Evolutionary conservation across 2,329 filamentous ascomycete genomes (phyloP).

Genomic region (Niveomyces coronatus): DNA sequence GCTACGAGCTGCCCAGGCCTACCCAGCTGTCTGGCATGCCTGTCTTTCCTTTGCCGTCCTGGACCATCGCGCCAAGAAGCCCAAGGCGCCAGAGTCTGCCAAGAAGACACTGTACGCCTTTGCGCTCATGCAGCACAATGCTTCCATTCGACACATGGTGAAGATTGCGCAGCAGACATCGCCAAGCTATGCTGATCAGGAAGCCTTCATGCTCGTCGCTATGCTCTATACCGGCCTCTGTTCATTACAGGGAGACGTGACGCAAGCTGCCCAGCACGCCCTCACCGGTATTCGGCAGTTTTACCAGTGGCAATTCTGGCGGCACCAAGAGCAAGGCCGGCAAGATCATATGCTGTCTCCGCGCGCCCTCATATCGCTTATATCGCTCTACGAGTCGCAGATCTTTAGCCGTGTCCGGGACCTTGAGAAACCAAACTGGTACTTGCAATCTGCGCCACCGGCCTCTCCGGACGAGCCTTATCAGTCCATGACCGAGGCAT

Average conservation of each 20-base stretch:
- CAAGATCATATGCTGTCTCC: conserved; percentile 3
- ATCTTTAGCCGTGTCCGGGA: conserved; percentile 2
- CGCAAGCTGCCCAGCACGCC: conserved; percentile 1
- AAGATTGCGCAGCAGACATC: neutral
- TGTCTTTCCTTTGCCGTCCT: conserved; percentile 6
- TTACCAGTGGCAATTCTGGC: conserved; percentile 6
- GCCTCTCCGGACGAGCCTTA: neutral
- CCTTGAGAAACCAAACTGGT: conserved; percentile 5
- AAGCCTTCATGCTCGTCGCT: conserved; percentile 5
- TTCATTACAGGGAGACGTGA: conserved; percentile 1
- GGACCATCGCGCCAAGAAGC: conserved; percentile 3
- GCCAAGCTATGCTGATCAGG: conserved; percentile 6
- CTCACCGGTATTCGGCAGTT: conserved; percentile 1
- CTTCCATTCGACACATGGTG: conserved; percentile 5
- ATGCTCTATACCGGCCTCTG: conserved; percentile 7
- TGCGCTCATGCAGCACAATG: conserved; percentile 4
- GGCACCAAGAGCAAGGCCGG: conserved; percentile 2
- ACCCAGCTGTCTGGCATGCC: conserved; percentile 6
- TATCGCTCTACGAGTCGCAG: conserved; percentile 6
- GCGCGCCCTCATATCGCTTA: neutral
- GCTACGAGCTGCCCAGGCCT: neutral
- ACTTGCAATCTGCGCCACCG: neutral
- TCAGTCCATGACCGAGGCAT: conserved; percentile 4
- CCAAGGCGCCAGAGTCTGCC: neutral
- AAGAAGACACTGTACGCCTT: neutral